Evolutionary conservation across 139 green algal species (phyloP).

Genomic region (Chara braunii): DNA sequence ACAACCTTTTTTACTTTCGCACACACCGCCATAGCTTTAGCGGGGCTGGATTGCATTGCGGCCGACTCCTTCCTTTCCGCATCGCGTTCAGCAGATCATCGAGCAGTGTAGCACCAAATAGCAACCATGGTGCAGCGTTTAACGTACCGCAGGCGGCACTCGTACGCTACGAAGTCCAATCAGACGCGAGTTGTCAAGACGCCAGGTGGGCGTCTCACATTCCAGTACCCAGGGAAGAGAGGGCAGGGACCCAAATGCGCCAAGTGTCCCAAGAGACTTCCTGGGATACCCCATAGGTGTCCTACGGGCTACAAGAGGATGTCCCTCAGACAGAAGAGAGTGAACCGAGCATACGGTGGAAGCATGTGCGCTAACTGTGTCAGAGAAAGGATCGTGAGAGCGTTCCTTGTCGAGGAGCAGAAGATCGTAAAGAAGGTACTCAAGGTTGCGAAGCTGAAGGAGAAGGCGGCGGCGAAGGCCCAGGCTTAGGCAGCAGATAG

Average conservation of each 20-base stretch:
- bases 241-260: slow-evolving; percentile 69
- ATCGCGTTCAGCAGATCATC: no score
- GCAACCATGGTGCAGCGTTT: slow-evolving; percentile 40
- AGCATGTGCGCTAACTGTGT: slow-evolving; percentile 54
- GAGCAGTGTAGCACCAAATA: no score
- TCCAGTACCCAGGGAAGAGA: background rate
- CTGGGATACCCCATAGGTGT: background rate
- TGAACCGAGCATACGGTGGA: slow-evolving; percentile 89
- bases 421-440: slow-evolving; percentile 99
- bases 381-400: slow-evolving; percentile 70
- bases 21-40: no score
- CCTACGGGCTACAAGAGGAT: no score
- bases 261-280: slow-evolving; percentile 59
- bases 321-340: slow-evolving; percentile 85
- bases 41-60: no score
- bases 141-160: slow-evolving; percentile 54
- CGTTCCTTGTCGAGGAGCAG: slow-evolving; percentile 98
- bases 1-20: no score
- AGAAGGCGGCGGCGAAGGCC: slow-evolving; percentile 38
- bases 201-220: slow-evolving; percentile 56
- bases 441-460: slow-evolving; percentile 41
- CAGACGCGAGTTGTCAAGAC: slow-evolving; percentile 79
- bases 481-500: no score
- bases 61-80: no score
- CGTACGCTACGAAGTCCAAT: slow-evolving; percentile 92